Conservation (phyloP, 495 filamentous ascomycete genomes). For the Rhizodiscina lignyota region DNA sequence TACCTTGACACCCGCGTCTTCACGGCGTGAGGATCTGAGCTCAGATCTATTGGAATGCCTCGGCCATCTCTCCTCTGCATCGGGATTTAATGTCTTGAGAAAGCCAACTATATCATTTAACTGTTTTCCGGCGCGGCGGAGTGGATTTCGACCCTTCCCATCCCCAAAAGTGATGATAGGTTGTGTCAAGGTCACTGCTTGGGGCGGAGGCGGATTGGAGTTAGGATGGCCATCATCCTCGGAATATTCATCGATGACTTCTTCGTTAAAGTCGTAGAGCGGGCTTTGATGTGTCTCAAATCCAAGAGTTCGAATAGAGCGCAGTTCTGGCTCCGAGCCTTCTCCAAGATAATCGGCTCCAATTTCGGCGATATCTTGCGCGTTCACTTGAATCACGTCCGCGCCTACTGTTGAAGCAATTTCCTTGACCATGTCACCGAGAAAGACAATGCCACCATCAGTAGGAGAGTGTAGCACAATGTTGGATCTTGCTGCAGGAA, state of each 20-base stretch:
- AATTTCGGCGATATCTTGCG: conserved; percentile 66
- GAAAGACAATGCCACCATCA: conserved; percentile 34
- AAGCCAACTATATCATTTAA: too few species aligned
- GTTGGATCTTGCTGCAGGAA: conserved; percentile 42
- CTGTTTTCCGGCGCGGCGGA: too few species aligned
- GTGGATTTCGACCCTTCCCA: too few species aligned
- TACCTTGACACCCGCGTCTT: too few species aligned
- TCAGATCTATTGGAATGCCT: too few species aligned
- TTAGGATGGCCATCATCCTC: too few species aligned
- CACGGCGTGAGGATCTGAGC: too few species aligned
- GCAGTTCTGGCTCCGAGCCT: conserved; percentile 16
- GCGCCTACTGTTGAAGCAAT: conserved; percentile 44
- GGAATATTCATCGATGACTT: conserved; percentile 11
- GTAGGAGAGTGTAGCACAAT: conserved; percentile 49
- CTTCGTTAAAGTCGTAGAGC: conserved; percentile 3
- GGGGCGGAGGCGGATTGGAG: too few species aligned
- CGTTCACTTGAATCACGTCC: conserved; percentile 64
- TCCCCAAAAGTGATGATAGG: too few species aligned
- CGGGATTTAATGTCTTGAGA: too few species aligned
- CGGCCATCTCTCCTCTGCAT: too few species aligned
- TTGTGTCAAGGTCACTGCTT: too few species aligned
- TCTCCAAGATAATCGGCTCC: conserved; percentile 60
- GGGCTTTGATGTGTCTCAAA: conserved; percentile 17
- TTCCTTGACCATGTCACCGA: conserved; percentile 40
- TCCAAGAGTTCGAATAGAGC: conserved; percentile 20